phyloP scores from a whole-genome alignment of 2,329 filamentous ascomycete genomes.

The Epichloe sp. region DNA sequence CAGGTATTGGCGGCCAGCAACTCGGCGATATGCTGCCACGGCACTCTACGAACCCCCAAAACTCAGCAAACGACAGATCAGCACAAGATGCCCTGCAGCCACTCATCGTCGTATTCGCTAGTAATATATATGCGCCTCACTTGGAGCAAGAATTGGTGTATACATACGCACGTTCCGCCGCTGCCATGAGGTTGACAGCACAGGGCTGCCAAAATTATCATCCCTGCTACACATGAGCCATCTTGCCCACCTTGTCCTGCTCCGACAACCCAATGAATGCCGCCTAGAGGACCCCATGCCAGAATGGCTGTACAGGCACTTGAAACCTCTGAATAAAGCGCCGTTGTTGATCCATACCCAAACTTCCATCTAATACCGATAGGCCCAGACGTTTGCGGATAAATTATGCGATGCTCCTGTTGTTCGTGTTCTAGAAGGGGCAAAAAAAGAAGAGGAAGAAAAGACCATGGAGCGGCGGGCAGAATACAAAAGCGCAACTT shows the following conservation, averaged over 20 bases:
- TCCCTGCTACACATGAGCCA: too few species aligned
- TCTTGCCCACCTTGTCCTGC: background rate
- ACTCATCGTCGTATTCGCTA: too few species aligned
- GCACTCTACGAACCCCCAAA: too few species aligned
- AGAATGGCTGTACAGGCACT: background rate
- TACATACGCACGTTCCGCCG: too few species aligned
- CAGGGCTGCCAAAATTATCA: too few species aligned
- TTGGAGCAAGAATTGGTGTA: too few species aligned
- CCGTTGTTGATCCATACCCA: conserved; percentile 1
- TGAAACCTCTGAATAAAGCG: background rate
- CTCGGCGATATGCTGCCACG: too few species aligned
- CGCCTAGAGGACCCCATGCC: background rate
- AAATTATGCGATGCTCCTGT: background rate
- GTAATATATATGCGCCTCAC: too few species aligned
- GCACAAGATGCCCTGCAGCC: too few species aligned
- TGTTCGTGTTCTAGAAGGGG: background rate
- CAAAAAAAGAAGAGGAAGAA: background rate
- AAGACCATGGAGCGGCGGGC: background rate
- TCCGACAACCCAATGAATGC: background rate
- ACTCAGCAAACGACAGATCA: too few species aligned
- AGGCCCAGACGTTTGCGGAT: background rate
- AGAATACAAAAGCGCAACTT: background rate
- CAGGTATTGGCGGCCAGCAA: too few species aligned
- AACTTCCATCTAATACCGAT: background rate
- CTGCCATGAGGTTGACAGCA: too few species aligned